These are phyloP conservation scores for Ustilaginoidea virens DNA, from an alignment of 2,329 filamentous ascomycete species.

Conservation along the genomic window DNA sequence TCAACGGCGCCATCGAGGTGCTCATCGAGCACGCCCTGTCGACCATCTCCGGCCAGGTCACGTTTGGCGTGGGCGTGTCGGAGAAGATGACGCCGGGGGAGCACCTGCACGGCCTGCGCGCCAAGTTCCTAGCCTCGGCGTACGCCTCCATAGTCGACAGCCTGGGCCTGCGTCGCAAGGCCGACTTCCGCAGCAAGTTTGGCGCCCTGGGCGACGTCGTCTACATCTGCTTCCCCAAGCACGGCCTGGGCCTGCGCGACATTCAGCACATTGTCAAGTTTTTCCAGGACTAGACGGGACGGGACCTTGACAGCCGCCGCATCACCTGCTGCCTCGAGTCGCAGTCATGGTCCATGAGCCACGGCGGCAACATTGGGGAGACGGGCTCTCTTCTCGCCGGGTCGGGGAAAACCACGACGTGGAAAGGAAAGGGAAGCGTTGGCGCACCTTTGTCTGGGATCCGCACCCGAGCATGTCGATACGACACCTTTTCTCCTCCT, in stretches of 20 bases:
- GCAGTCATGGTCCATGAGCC: no score
- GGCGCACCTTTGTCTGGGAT: no score
- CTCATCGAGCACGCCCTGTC: slow-evolving; percentile 57
- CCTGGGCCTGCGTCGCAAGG: slow-evolving; percentile 69
- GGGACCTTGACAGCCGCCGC: no score
- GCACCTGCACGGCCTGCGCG: slow-evolving; percentile 65
- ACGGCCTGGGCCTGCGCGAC: slow-evolving; percentile 68
- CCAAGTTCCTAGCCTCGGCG: slow-evolving; percentile 67
- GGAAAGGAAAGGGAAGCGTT: no score
- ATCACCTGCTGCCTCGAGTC: no score
- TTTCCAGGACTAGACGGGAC: slow-evolving; percentile 63
- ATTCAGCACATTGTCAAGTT: slow-evolving; percentile 79
- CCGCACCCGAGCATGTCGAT: no score
- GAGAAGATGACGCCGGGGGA: slow-evolving; percentile 61
- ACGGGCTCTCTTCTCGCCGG: no score
- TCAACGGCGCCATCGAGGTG: slow-evolving; percentile 77
- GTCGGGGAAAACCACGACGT: no score
- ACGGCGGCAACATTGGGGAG: no score
- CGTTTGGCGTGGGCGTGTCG: slow-evolving; percentile 75
- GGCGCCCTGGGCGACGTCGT: slow-evolving; percentile 71
- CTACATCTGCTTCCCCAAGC: slow-evolving; percentile 80
- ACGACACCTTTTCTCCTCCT: no score
- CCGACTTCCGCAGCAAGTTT: slow-evolving; percentile 81
- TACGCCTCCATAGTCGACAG: slow-evolving; percentile 74
- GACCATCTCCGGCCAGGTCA: slow-evolving; percentile 42